Conservation (phyloP, 2,329 filamentous ascomycete genomes). For the Penicillium palitans region DNA sequence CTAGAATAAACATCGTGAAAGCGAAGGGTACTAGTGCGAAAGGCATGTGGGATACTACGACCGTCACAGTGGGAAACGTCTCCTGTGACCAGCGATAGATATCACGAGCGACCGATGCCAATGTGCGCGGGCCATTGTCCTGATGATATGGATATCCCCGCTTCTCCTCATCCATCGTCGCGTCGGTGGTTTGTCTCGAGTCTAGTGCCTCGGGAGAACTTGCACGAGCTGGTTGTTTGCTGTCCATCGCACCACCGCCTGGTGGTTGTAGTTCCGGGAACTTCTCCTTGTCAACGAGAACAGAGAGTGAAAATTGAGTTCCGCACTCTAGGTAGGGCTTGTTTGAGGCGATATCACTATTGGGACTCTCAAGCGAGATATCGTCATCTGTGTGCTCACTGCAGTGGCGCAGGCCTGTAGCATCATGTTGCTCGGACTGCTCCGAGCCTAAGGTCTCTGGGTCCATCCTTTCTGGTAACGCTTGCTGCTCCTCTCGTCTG, state of each 20-base stretch:
- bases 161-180: conserved; percentile 35
- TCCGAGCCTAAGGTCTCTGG: conserved; percentile 3
- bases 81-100: conserved; percentile 62
- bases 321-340: neutral
- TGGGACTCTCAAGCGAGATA: neutral
- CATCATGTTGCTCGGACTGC: neutral
- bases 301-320: conserved; percentile 7
- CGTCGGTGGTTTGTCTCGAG: conserved; percentile 3
- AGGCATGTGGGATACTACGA: conserved; percentile 65
- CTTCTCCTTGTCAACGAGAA: conserved; percentile 9
- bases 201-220: conserved; percentile 7
- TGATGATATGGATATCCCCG: conserved; percentile 8
- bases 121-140: conserved; percentile 43
- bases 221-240: neutral
- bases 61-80: conserved; percentile 69
- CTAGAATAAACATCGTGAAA: conserved; percentile 72
- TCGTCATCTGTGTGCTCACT: neutral
- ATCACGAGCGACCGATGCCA: conserved; percentile 53
- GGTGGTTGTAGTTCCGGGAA: conserved; percentile 9
- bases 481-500: conserved; percentile 14
- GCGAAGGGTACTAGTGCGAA: conserved; percentile 69
- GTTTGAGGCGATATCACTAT: neutral
- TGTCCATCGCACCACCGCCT: neutral
- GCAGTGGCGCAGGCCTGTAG: neutral
- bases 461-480: neutral